Base-by-base conservation (phyloP, 495 filamentous ascomycete genomes). In the Bathelium albidoporum region DNA sequence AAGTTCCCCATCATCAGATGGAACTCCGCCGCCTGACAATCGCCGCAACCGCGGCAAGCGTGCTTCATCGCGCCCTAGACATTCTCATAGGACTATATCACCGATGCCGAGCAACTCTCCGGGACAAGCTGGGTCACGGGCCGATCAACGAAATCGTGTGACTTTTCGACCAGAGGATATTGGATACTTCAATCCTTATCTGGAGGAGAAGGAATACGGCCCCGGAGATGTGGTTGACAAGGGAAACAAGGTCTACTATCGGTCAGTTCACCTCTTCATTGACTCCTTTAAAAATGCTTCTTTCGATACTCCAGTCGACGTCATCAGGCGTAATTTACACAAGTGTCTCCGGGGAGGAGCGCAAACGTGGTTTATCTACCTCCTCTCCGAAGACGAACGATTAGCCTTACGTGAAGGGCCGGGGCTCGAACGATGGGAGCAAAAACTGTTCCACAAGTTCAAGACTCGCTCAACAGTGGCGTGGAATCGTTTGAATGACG, bases 281-380 rank as follows among this genome's bases (percentile, higher is more conserved):
- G 16, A 61, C 12, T 29, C 59, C 29, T 18, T 31, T 31, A 22
- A 16, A 4, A 11, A 61, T 11, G 16, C 12, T 22, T 18, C 59
- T 5, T 7, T 41, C 31, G n/a, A 20, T 16, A 49, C 7, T 14
- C 41, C 36, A 10, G 7, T 22, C 5, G 5, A 29, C 3, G n/a
- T 20, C 5, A 26, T 45, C 11, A n/a, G 36, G 26, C 28, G n/a
- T 4, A 41, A 61, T 16, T 32, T 61, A 14, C 18, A 45, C 5
- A 61, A 61, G 44, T 61, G 59, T 24, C 32, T 61, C 4, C 5
- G 59, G 18, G 59, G 59, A n/a, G n/a, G n/a, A n/a, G n/a, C n/a
- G n/a, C n/a, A n/a, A n/a, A n/a, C n/a, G n/a, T n/a, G n/a, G n/a
- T n/a, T n/a, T n/a, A n/a, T n/a, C n/a, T n/a, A n/a, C n/a, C n/a